phyloP scores from a whole-genome alignment of 352 stramenopile species.

The Aphanomyces stellatus region DNA sequence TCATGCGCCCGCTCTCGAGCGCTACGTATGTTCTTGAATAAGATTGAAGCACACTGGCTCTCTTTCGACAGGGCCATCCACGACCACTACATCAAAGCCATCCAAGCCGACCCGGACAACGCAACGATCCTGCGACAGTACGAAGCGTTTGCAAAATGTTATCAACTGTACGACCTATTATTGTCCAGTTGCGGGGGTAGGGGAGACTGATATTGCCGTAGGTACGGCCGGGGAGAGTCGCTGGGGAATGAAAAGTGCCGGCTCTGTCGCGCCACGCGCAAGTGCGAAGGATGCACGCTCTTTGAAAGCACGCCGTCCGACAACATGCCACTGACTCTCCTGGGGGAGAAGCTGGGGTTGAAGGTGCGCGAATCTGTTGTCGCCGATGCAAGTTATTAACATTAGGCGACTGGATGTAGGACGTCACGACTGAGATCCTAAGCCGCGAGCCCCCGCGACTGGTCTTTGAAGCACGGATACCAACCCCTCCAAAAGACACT shows the following conservation, averaged over 20 bases:
- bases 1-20: slow-evolving; percentile 63
- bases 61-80: slow-evolving; percentile 34
- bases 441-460: neutral
- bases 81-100: slow-evolving; percentile 81
- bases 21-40: slow-evolving; percentile 33
- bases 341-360: slow-evolving; percentile 4
- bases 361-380: neutral
- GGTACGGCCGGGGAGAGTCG: neutral
- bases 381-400: neutral
- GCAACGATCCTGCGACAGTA: slow-evolving; percentile 87
- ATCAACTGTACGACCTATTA: slow-evolving; percentile 46
- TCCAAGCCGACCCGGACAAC: slow-evolving; percentile 86
- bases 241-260: slow-evolving; percentile 35
- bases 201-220: too few relatives aligned
- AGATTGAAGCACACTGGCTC: neutral
- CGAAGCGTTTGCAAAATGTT: slow-evolving; percentile 52
- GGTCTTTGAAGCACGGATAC: neutral
- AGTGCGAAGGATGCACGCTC: slow-evolving; percentile 85
- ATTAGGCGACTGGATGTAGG: neutral
- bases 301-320: slow-evolving; percentile 15
- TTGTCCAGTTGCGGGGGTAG: slow-evolving; percentile 45
- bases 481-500: neutral
- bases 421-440: neutral
- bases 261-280: slow-evolving; percentile 70
- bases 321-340: slow-evolving; percentile 3